Evolutionary conservation across 1,139 yeast genomes (phyloP), one percentile per base, ranked within the genome.

Genomic region (Chernovozyma sophiae-reginae): DNA sequence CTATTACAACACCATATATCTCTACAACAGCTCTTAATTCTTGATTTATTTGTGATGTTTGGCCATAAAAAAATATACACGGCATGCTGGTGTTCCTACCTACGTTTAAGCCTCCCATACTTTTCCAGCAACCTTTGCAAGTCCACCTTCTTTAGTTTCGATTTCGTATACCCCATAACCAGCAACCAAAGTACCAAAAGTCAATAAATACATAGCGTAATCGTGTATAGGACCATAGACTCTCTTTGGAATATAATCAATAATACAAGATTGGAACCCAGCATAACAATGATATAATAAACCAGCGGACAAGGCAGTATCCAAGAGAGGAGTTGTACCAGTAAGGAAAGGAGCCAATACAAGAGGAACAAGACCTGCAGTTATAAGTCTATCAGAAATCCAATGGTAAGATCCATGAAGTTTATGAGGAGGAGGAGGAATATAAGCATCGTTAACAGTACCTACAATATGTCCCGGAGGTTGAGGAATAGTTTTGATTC

Each of bases 161-260:
- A 86, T 68, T 48, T 82, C 75, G 60, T 86, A 90, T 27, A 89
- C 62, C 25, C 97, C 97, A 57, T 83, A 86, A 39, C 87, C 70
- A 18, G 84, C 79, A 23, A 82, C 66, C 39, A 75, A 77, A 7
- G 95, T 74, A 25, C 96, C 96, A 8, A 79, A 59, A 36, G 81
- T 77, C 51, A 90, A 72, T 35, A 83, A 59, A 47, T 73, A 71
- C 68, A 77, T 71, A 38, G 92, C 86, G 32, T 70, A 55, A 39
- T 68, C 72, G 62, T 85, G 84, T 74, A 83, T 75, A 31, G 68
- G 53, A 8, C 95, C 95, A 58, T 81, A 90, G 28, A 81, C 86
- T 58, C 96, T 77, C 60, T 66, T 58, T 30, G 89, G 89, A 39
- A 85, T 79, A 63, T 85, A 85, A 61, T 85, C 95, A 41, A 77